phyloP scores from a whole-genome alignment of 371 early-diverging fungal genomes.

The Apophysomyces sp. region DNA sequence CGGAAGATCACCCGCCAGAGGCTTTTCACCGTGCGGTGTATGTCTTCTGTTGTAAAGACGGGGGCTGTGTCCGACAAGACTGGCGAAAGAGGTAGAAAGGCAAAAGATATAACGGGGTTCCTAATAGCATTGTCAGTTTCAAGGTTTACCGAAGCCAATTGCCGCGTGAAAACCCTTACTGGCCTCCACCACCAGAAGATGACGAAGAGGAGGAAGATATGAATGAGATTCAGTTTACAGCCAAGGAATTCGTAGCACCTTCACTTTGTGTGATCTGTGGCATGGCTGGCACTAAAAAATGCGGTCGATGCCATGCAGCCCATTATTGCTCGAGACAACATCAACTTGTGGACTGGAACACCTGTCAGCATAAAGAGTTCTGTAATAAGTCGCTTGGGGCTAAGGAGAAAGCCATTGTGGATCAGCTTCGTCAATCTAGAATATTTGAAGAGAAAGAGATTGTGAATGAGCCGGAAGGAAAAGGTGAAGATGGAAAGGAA shows the following conservation, averaged over 20 bases:
- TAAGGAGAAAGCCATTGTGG: slow-evolving; percentile 10
- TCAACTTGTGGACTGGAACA: slow-evolving; percentile 83
- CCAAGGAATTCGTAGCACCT: slow-evolving; percentile 39
- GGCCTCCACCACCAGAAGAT: slow-evolving; percentile 49
- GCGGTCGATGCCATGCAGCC: slow-evolving; percentile 72
- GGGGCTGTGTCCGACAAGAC: slow-evolving; percentile 70
- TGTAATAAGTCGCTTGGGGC: slow-evolving; percentile 42
- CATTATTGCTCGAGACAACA: slow-evolving; percentile 87
- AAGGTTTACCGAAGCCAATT: slow-evolving; percentile 85
- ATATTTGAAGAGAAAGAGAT: slow-evolving; percentile 75
- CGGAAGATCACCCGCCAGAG: slow-evolving; percentile 83
- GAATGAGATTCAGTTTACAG: slow-evolving; percentile 17
- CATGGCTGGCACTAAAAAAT: slow-evolving; percentile 72
- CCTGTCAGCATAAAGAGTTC: slow-evolving; percentile 69
- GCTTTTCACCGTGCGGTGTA: slow-evolving; percentile 92
- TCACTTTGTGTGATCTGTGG: slow-evolving; percentile 66
- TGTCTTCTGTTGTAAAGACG: slow-evolving; percentile 88
- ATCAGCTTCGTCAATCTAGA: slow-evolving; percentile 24
- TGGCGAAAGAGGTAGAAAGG: slow-evolving; percentile 52
- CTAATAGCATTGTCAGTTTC: slow-evolving; percentile 56
- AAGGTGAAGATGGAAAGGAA: slow-evolving; percentile 45
- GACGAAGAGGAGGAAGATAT: slow-evolving; percentile 32
- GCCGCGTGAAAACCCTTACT: slow-evolving; percentile 78
- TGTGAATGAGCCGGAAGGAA: slow-evolving; percentile 72
- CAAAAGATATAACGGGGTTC: slow-evolving; percentile 18